Conservation (phyloP, 2,329 filamentous ascomycete species). For the Helicocarpus griseus region DNA sequence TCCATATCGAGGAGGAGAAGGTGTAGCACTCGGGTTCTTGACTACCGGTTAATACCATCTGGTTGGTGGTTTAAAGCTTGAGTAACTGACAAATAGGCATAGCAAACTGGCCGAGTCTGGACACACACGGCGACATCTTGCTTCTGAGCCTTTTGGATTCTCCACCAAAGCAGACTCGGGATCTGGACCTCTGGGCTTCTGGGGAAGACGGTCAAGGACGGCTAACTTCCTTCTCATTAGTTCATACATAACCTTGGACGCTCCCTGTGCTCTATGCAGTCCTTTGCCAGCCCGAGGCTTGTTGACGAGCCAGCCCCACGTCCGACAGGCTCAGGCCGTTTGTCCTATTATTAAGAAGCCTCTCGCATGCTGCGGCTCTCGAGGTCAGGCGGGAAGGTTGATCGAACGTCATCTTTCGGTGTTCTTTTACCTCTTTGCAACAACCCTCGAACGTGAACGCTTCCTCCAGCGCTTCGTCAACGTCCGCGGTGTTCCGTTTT, state of each 20-base stretch:
- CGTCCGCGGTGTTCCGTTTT: neutral
- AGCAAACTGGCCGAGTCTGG: too few species aligned
- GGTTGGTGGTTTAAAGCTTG: too few species aligned
- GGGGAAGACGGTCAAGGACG: too few species aligned
- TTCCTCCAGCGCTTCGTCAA: neutral
- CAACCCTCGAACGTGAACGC: neutral
- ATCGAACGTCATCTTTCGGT: neutral
- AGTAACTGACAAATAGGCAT: too few species aligned
- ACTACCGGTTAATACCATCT: too few species aligned
- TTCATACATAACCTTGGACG: neutral
- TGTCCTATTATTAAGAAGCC: neutral
- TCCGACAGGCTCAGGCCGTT: neutral
- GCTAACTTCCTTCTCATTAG: too few species aligned
- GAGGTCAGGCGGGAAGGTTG: conserved; percentile 5
- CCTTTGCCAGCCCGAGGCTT: neutral
- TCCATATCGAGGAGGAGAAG: too few species aligned
- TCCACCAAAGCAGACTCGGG: too few species aligned
- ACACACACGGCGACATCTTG: too few species aligned
- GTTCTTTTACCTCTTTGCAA: neutral
- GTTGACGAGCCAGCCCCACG: neutral
- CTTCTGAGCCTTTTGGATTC: too few species aligned
- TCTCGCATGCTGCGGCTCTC: neutral
- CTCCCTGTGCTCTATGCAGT: neutral
- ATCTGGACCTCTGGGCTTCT: too few species aligned
- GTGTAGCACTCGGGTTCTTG: too few species aligned